Evolutionary conservation across 1,284 basidiomycete genomes (phyloP), one percentile per base, ranked within the genome.

Genomic region (Rhodotorula sp.): DNA sequence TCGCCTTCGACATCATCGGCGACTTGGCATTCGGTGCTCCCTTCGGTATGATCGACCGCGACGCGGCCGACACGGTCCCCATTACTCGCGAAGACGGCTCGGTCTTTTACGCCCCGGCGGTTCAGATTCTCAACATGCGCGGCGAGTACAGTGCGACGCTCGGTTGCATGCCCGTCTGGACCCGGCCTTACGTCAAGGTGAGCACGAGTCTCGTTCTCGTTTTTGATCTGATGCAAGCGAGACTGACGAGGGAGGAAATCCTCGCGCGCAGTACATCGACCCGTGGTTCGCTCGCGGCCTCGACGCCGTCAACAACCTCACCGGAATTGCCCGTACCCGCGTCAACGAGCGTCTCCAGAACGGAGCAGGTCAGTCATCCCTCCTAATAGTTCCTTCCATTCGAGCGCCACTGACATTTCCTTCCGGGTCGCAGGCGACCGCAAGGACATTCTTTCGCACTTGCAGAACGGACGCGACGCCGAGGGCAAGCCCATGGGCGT

Each of bases 81-180:
- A 78, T 79, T 58, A 77, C 77, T 15, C 62, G 67, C 15, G 78
- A 79, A 43, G 70, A 75, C 52, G 79, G 79, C 34, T 59, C 59
- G 4, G 65, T 87, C 59, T 80, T 85, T 48, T 84, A 89, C 78
- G 88, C 93, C 65, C 90, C 91, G 3, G 93, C 92, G 18, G 88
- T 95, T 59, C 83, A 90, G 79, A 92, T 95, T 74, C 86, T 97
- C 67, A 95, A 96, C 81, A 90, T 90, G 70, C 90, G 93, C 31
- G 93, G 93, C 67, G 92, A 94, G 80, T 94, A 86, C 81, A 90
- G 90, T 4, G 91, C 91, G 60, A 88, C 91, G 0, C 88, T 94
- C 84, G 93, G 93, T 52, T 87, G 88, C 18, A 84, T 94, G 26
- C 91, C 92, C 0, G 84, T 87, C 0, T 87, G 85, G 83, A 87